Conservation (phyloP, 2,329 filamentous ascomycete genomes). For the Paecilomyces formosus region DNA sequence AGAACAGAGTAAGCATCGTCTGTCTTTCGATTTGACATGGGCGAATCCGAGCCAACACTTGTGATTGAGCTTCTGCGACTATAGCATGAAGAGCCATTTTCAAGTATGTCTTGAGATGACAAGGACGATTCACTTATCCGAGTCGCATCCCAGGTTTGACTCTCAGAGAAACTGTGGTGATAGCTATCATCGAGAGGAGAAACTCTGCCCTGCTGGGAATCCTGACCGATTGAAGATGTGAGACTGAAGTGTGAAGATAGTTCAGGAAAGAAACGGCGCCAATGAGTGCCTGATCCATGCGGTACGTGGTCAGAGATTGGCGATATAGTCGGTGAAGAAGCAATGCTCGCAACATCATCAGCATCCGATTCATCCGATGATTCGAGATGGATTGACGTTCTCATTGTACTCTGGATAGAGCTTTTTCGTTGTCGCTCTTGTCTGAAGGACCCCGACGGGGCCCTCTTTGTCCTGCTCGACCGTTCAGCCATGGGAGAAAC, state of each 20-base stretch:
- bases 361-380: not conserved
- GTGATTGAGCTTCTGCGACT: constrained; percentile 26
- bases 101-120: constrained; percentile 16
- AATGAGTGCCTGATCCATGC: constrained; percentile 11
- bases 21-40: not conserved
- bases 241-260: constrained; percentile 16
- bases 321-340: constrained; percentile 11
- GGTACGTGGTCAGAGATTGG: constrained; percentile 14
- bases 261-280: constrained; percentile 24
- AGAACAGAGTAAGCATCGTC: constrained; percentile 16
- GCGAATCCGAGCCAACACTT: constrained; percentile 22
- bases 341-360: constrained; percentile 2
- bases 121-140: constrained; percentile 14
- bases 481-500: not conserved
- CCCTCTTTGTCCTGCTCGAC: not conserved
- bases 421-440: not conserved
- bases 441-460: not conserved
- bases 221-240: constrained; percentile 13
- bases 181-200: not conserved
- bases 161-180: not conserved
- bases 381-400: not conserved
- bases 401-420: not conserved
- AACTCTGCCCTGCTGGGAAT: constrained; percentile 1
- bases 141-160: not conserved
- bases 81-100: constrained; percentile 28